Evolutionary conservation across 2,329 filamentous ascomycete genomes (phyloP).

Genomic region (Aspergillus sp.): DNA sequence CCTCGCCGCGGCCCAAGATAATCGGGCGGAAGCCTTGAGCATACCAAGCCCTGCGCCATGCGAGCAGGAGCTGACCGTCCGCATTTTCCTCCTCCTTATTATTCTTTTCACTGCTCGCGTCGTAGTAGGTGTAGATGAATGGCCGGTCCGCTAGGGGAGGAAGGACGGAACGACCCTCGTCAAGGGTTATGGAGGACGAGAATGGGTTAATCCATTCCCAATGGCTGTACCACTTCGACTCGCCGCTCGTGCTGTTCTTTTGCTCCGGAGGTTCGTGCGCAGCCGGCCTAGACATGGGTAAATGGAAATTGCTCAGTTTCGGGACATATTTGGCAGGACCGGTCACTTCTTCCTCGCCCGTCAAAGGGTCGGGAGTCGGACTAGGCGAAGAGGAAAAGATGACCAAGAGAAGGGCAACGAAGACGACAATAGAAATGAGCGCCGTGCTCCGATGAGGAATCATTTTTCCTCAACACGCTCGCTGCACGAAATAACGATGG

Average conservation of each 20-base stretch:
- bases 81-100: slow-evolving; percentile 60
- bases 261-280: slow-evolving; percentile 67
- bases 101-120: slow-evolving; percentile 55
- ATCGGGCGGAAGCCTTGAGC: slow-evolving; percentile 83
- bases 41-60: slow-evolving; percentile 94
- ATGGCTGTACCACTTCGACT: slow-evolving; percentile 77
- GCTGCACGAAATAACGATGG: background rate
- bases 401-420: slow-evolving; percentile 37
- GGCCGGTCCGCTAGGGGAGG: slow-evolving; percentile 66
- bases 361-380: slow-evolving; percentile 16
- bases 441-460: slow-evolving; percentile 36
- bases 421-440: slow-evolving; percentile 37
- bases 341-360: slow-evolving; percentile 15
- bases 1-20: slow-evolving; percentile 71
- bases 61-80: slow-evolving; percentile 70
- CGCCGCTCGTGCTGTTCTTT: slow-evolving; percentile 69
- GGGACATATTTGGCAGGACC: slow-evolving; percentile 28
- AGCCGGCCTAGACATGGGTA: slow-evolving; percentile 62
- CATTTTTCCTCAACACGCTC: slow-evolving; percentile 20
- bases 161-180: slow-evolving; percentile 75
- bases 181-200: slow-evolving; percentile 69
- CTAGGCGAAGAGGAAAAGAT: slow-evolving; percentile 38
- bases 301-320: slow-evolving; percentile 44
- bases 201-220: slow-evolving; percentile 91
- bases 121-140: slow-evolving; percentile 86